Evolutionary conservation across 441 rosid species (phyloP), one percentile per base, ranked within the genome.

Genomic region (Populus hybrid): DNA sequence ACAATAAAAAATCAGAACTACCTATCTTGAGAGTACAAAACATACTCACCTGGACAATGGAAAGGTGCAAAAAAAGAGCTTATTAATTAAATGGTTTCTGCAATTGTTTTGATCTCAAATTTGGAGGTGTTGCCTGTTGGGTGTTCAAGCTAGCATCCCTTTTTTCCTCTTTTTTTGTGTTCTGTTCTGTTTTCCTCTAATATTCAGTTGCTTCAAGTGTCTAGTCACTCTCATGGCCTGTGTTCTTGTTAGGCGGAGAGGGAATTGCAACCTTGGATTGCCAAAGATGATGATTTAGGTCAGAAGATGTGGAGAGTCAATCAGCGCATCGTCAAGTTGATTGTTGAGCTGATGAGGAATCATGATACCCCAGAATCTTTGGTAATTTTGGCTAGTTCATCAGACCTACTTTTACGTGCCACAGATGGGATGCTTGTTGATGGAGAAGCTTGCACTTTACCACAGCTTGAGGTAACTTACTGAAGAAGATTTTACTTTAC

Each of bases 201-300:
- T 38, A 68, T 66, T 69, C 35, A 56, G 23, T 66, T 61, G 33
- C 64, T 80, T 61, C 63, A 61, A 61, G 71, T 80, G 69, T 65
- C 79, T 82, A 67, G 84, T 87, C 81, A 84, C 79, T 84, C 74
- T 68, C 33, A 29, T 29, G 31, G 31, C 78, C 69, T 74, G 68
- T 86, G 28, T 84, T 78, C 78, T 82, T 84, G 79, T 82, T 88
- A 94, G 99, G 99, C 98, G 78, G 99, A 94, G 74, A 90, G 90
- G 84, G 99, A 96, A 81, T 88, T 96, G 84, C 98, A 94, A 83
- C 99, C 99, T 61, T 96, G 99, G 99, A 96, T 96, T 35, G 96
- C 95, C 53, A 96, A 96, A 88, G 93, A 94, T 80, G 97, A 96
- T 36, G 99, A 94, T 78, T 93, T 88, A 76, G 94, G 97, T 82